A percentile compares a stretch with the other conserved stretches of the same genome.
phyloP scores from a whole-genome alignment of 176 grass and related monocot genomes.

The Musa beccarii region DNA sequence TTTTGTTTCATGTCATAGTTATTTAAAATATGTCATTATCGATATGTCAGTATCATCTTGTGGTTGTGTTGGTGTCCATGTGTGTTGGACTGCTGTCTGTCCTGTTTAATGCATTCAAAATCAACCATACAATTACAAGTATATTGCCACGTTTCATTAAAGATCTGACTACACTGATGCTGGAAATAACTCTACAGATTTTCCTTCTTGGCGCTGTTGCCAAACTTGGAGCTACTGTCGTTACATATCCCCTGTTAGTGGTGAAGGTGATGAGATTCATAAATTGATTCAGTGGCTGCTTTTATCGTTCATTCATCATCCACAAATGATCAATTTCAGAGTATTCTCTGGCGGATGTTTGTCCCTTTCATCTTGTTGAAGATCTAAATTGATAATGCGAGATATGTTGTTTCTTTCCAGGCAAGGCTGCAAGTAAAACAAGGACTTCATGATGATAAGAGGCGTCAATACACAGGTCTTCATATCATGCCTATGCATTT shows the following conservation, averaged over 20 bases:
- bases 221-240: slow-evolving; percentile 78
- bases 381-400: background rate
- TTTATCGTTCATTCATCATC: background rate
- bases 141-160: no score
- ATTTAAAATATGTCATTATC: no score
- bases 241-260: slow-evolving; percentile 85
- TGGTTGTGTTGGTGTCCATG: no score
- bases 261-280: slow-evolving; percentile 55
- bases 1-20: no score
- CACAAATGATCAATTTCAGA: background rate
- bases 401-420: slow-evolving; percentile 29
- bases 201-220: slow-evolving; percentile 95
- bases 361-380: background rate
- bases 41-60: no score
- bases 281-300: background rate
- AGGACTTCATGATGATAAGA: slow-evolving; percentile 43
- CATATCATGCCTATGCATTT: no score
- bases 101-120: no score
- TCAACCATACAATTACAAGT: no score
- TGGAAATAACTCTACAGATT: slow-evolving; percentile 36
- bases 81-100: no score
- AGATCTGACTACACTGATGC: background rate
- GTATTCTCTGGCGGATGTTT: background rate
- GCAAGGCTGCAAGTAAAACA: slow-evolving; percentile 80
- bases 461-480: slow-evolving; percentile 71